Base-by-base conservation (phyloP, 2,329 filamentous ascomycete genomes). In the Ophiostoma perfectum region DNA sequence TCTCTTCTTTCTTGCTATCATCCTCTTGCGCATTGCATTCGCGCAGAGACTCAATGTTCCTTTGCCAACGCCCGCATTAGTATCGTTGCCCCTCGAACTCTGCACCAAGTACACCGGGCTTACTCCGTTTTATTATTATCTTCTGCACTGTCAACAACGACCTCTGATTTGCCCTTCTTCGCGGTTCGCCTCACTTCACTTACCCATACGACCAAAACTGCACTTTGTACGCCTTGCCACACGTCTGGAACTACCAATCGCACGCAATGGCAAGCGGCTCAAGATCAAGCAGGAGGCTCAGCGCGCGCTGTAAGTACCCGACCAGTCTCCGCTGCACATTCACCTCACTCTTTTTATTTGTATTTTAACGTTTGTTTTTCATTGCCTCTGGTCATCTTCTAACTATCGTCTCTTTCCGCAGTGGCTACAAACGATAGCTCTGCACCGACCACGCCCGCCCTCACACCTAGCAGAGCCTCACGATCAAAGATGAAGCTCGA, bases 291-390 rank as follows among this genome's bases (percentile, higher is more conserved):
- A 67, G 63, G 27, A n/a, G 68, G 66, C 42, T 67, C 18, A 69
- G 68, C 8, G 63, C 49, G 58, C 66, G 66, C 36, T n/a, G 68
- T 69, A 67, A 62, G 68, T 65, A 4, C 18, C 14, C 49, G 8
- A 4, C 49, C 11, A 14, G n/a, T 18, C n/a, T 45, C 18, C 11
- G 1, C 63, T 64, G 16, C 2, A 1, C 9, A 42, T 18, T 12
- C 12, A n/a, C 3, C 16, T 44, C 38, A 4, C 8, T 27, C 27
- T 38, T 5, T 38, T 42, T n/a, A n/a, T n/a, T n/a, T n/a, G n/a
- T n/a, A n/a, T 62, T 14, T 18, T 42, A 38, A 16, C 3, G 27
- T 27, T 27, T 27, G 27, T 27, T 27, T 27, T 27, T 27, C 52
- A 14, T 39, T 39, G 14, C 14, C 39, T n/a, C 18, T 44, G 16